These are phyloP conservation scores for Tephrocybe sp. DNA, from an alignment of 768 basidiomycete species.

Conservation along the genomic window DNA sequence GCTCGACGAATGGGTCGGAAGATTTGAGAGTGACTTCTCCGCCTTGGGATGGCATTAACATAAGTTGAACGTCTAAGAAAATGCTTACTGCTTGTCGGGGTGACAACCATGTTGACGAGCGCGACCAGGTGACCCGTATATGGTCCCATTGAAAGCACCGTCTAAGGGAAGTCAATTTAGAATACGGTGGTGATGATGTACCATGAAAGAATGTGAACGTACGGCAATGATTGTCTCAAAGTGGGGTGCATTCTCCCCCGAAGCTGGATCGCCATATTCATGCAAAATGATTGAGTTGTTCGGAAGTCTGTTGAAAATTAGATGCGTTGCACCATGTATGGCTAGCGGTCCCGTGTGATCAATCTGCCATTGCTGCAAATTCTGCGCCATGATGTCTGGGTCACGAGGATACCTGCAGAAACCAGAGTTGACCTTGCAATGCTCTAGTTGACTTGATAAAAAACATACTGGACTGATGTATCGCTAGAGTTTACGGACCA, in stretches of 20 bases:
- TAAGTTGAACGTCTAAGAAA: background rate
- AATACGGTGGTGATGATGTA: background rate
- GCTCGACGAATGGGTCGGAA: constrained; percentile 37
- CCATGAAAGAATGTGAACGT: background rate
- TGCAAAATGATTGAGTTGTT: background rate
- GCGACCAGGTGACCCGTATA: background rate
- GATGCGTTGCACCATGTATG: constrained; percentile 12
- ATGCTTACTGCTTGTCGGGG: background rate
- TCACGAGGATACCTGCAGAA: background rate
- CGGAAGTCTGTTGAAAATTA: constrained; percentile 23
- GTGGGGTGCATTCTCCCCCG: background rate
- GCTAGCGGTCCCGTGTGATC: background rate
- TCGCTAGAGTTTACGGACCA: constrained; percentile 26
- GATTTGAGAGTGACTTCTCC: constrained; percentile 32
- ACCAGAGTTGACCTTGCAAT: background rate
- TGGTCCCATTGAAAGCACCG: background rate
- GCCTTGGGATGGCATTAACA: constrained; percentile 11
- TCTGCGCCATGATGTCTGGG: background rate
- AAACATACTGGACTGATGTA: constrained; percentile 13
- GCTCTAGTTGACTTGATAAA: constrained; percentile 1
- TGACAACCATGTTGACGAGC: background rate
- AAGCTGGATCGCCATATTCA: background rate
- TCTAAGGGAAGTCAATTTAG: background rate
- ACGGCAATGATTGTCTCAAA: constrained; percentile 6
- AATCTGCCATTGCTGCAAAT: constrained; percentile 15